Percentiles rank a stretch among this genome's conserved stretches.
These are phyloP conservation scores for Phytophthora foliorum DNA, from an alignment of 352 stramenopile species.

Conservation along the genomic window DNA sequence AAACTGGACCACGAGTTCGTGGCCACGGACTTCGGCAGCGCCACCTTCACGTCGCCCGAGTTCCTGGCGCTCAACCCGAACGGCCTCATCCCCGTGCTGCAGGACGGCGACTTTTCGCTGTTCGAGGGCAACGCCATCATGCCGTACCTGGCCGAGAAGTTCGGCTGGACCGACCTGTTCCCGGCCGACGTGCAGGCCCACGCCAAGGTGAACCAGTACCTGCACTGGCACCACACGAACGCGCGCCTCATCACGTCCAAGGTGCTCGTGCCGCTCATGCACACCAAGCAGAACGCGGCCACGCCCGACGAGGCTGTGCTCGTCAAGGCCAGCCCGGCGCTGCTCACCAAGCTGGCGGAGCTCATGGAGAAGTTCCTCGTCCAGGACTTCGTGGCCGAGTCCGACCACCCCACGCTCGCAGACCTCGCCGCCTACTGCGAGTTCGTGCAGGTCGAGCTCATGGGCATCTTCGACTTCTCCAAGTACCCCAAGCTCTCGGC, in stretches of 20 bases:
- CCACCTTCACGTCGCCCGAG: conserved; percentile 42
- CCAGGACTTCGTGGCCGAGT: conserved; percentile 42
- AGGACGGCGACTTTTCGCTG: conserved; percentile 46
- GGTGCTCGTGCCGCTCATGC: conserved; percentile 49
- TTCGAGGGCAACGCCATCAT: conserved; percentile 63
- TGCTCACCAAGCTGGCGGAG: conserved; percentile 37
- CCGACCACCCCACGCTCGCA: conserved; percentile 36
- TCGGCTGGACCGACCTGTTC: conserved; percentile 59
- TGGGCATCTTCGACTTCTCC: conserved; percentile 50
- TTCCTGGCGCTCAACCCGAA: conserved; percentile 52
- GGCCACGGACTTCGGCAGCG: conserved; percentile 31
- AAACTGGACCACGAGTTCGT: conserved; percentile 45
- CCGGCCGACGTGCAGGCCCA: conserved; percentile 50
- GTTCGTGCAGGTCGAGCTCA: conserved; percentile 47
- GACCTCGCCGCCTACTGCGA: conserved; percentile 51
- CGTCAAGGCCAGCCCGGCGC: conserved; percentile 20
- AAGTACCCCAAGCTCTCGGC: conserved; percentile 46
- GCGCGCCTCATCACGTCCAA: conserved; percentile 54
- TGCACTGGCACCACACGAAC: conserved; percentile 80
- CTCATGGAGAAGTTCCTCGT: conserved; percentile 59
- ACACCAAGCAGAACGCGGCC: conserved; percentile 24
- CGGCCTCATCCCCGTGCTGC: conserved; percentile 41
- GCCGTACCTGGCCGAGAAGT: conserved; percentile 60
- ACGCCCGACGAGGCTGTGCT: conserved; percentile 12
- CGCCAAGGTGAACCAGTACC: conserved; percentile 71